A percentile compares a stretch with the other conserved stretches of the same genome.
phyloP scores from a whole-genome alignment of 148 eudicot species.

The Chenopodium suecicum region DNA sequence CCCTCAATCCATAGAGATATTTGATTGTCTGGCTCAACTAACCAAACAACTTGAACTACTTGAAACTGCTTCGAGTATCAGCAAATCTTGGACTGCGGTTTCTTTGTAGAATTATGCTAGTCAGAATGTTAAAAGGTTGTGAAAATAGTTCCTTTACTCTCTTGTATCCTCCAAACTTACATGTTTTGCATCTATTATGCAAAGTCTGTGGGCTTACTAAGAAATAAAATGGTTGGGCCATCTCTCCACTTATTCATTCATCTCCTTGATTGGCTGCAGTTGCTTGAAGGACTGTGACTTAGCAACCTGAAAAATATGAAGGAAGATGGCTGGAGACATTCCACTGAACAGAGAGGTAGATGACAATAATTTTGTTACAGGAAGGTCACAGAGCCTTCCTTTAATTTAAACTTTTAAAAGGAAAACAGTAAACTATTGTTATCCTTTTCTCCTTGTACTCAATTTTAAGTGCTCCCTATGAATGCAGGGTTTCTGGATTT shows the following conservation, averaged over 20 bases:
- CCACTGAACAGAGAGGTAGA: background rate
- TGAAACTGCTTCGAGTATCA: conserved; percentile 24
- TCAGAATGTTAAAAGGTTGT: background rate
- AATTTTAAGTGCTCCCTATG: background rate
- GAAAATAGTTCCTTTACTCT: background rate
- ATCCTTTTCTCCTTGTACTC: background rate
- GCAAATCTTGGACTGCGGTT: conserved; percentile 22
- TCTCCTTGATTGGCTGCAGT: background rate
- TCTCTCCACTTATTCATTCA: background rate
- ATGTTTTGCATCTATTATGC: background rate
- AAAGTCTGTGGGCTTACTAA: background rate
- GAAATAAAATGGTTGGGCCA: background rate
- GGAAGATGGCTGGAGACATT: background rate
- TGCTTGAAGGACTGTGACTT: background rate
- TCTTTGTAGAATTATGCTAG: conserved; percentile 1
- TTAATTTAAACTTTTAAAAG: background rate
- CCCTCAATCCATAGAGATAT: conserved; percentile 41
- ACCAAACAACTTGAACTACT: conserved; percentile 42
- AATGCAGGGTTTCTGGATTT: background rate
- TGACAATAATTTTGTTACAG: background rate
- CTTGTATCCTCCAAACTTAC: background rate
- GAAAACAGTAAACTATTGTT: background rate
- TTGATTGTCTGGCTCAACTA: conserved; percentile 44
- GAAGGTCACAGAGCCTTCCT: background rate
- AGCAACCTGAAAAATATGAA: background rate